Evolutionary conservation across 2,329 filamentous ascomycete genomes (phyloP).

Genomic region (Alternaria sp.): DNA sequence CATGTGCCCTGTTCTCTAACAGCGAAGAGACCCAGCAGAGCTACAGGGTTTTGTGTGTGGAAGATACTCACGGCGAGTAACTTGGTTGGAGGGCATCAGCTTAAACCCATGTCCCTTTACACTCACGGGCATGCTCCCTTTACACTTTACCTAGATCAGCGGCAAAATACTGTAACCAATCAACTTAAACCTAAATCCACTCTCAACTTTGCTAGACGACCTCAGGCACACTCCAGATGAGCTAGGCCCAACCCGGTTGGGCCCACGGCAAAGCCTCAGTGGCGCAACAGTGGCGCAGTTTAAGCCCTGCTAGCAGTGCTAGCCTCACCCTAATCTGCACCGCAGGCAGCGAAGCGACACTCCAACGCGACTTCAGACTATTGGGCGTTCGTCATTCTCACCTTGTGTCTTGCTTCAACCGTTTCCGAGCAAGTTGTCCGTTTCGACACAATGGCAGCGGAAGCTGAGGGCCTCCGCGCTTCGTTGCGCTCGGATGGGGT

Average conservation of each 20-base stretch:
- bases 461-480: constrained; percentile 11
- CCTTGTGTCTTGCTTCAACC: neutral
- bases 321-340: constrained; percentile 2
- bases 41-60: neutral
- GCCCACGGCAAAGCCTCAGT: constrained; percentile 1
- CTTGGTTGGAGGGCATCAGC: too few species aligned
- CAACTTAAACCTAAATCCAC: too few species aligned
- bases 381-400: neutral
- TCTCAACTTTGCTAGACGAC: neutral
- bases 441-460: constrained; percentile 4
- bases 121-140: too few species aligned
- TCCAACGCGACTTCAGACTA: constrained; percentile 4
- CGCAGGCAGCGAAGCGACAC: neutral
- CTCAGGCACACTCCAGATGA: neutral
- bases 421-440: neutral
- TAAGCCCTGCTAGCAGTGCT: constrained; percentile 13
- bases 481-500: constrained; percentile 10
- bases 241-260: neutral
- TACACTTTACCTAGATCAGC: too few species aligned
- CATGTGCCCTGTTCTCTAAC: neutral
- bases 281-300: constrained; percentile 4
- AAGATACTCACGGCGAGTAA: too few species aligned
- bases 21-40: neutral
- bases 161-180: too few species aligned
- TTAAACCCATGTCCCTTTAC: too few species aligned